A percentile compares a stretch with the other conserved stretches of the same genome.
Evolutionary conservation across 2,329 filamentous ascomycete species (phyloP).

Genomic region (Simplicillium sp.): DNA sequence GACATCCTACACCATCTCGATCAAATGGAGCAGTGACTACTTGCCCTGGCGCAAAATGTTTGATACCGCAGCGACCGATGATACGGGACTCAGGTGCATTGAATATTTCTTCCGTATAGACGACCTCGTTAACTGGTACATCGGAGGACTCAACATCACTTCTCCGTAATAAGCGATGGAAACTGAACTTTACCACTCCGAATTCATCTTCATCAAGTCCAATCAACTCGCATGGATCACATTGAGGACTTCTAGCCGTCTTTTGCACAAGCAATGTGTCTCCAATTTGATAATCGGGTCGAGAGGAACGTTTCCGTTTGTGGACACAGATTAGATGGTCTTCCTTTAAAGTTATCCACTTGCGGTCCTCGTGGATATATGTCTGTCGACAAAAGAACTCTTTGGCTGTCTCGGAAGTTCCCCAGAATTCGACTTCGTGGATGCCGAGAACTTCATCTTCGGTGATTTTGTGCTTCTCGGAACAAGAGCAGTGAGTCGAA

Average conservation of each 20-base stretch:
- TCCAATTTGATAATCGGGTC: constrained; percentile 30
- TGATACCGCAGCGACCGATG: constrained; percentile 47
- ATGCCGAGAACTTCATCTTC: constrained; percentile 47
- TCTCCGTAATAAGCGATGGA: constrained; percentile 47
- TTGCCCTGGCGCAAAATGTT: constrained; percentile 36
- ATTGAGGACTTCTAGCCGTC: constrained; percentile 13
- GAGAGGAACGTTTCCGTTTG: not conserved
- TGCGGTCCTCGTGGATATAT: constrained; percentile 49
- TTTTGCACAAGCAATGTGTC: constrained; percentile 47
- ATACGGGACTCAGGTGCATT: constrained; percentile 30
- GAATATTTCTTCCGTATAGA: constrained; percentile 40
- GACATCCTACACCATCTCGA: constrained; percentile 53
- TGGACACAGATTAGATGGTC: constrained; percentile 46
- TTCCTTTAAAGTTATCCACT: constrained; percentile 49
- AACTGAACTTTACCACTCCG: constrained; percentile 17
- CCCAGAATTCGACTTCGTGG: constrained; percentile 50
- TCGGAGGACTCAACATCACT: constrained; percentile 22
- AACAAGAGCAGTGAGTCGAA: constrained; percentile 66
- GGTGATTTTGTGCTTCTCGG: constrained; percentile 33
- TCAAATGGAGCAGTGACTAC: constrained; percentile 54
- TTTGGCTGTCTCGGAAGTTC: constrained; percentile 30
- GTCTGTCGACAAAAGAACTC: constrained; percentile 64
- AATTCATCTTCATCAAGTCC: constrained; percentile 18
- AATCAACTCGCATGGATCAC: constrained; percentile 55
- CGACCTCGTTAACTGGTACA: constrained; percentile 45